Base-by-base conservation (phyloP, 2,329 filamentous ascomycete genomes). In the Mycogone perniciosa region DNA sequence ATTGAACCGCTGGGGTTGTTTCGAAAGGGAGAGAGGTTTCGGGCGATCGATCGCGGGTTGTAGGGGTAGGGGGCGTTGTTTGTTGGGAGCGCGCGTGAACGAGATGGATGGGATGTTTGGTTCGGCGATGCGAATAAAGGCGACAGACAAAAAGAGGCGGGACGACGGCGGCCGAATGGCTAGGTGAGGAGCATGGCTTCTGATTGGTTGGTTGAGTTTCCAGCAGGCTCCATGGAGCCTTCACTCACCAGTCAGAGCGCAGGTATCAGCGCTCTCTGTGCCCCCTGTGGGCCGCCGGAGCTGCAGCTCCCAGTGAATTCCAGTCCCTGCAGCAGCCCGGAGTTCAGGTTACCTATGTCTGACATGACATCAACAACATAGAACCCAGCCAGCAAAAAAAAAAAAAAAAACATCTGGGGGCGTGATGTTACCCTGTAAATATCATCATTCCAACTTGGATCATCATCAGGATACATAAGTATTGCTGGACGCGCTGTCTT, bases 151-250 rank as follows among this genome's bases (percentile, higher is more conserved):
- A 51, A 46, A 35, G 43, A 40, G 44, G 38, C 31, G 27, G 31
- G 35, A 13, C 26, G 43, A 56, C 54, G 43, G 55, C 46, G 42
- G 20, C 46, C 35, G 34, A 46, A 35, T 37, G 31, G 34, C 49
- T 54, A 60, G 56, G 60, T 59, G 58, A 61, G 60, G 55, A 58
- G 55, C 31, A 48, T 38, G 46, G 48, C 38, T 11, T 46, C 13
- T 60, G 48, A 65, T 64, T 65, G 59, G 63, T 33, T 31, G 39
- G 42, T 43, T 48, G 45, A 34, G 27, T 34, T 29, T 30, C 9
- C 33, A 38, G 35, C 35, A 38, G 9, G 10, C 35, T 6, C 35
- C 5, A 20, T 38, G 35, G 9, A 5, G 35, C 20, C 35, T 38
- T 38, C 9, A 38, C 35, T 38, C 35, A 38, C 35, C 20, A 38